These are phyloP conservation scores for Alisma plantagoaquatica DNA, from an alignment of 106 monocot genomes.

Conservation along the genomic window DNA sequence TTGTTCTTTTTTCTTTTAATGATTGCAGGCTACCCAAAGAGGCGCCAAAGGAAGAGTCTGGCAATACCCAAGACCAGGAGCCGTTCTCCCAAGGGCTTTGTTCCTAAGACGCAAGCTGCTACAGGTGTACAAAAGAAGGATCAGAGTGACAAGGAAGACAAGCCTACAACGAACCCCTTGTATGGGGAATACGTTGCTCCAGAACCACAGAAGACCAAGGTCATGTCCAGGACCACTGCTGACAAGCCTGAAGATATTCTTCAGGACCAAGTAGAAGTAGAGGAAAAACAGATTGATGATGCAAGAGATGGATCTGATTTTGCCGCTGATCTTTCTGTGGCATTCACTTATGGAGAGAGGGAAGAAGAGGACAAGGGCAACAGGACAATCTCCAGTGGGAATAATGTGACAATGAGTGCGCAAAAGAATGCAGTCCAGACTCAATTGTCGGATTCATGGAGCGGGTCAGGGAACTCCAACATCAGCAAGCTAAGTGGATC, in stretches of 20 bases:
- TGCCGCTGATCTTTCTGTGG: not conserved
- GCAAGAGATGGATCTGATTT: not conserved
- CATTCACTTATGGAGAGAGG: not conserved
- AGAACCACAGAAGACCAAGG: not conserved
- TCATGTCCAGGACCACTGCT: conserved; percentile 10
- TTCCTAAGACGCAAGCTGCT: conserved; percentile 30
- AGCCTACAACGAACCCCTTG: conserved; percentile 4
- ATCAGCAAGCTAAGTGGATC: not conserved
- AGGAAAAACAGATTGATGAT: not conserved
- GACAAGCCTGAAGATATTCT: conserved; percentile 4
- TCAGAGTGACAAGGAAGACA: conserved; percentile 19
- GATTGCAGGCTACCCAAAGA: conserved; percentile 46
- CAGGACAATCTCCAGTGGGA: not conserved
- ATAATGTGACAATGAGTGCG: not conserved
- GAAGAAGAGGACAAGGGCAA: not conserved
- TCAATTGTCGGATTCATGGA: not conserved
- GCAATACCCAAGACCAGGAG: conserved; percentile 40
- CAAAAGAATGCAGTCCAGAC: not conserved
- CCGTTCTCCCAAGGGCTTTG: conserved; percentile 42
- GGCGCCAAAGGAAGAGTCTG: conserved; percentile 52
- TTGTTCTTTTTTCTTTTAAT: not conserved
- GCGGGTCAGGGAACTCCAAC: not conserved
- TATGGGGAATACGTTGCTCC: conserved; percentile 14
- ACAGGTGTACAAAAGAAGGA: conserved; percentile 49
- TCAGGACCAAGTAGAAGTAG: conserved; percentile 15